Evolutionary conservation across 495 filamentous ascomycete genomes (phyloP), one percentile per base, ranked within the genome.

Genomic region (Apodospora peruviana): DNA sequence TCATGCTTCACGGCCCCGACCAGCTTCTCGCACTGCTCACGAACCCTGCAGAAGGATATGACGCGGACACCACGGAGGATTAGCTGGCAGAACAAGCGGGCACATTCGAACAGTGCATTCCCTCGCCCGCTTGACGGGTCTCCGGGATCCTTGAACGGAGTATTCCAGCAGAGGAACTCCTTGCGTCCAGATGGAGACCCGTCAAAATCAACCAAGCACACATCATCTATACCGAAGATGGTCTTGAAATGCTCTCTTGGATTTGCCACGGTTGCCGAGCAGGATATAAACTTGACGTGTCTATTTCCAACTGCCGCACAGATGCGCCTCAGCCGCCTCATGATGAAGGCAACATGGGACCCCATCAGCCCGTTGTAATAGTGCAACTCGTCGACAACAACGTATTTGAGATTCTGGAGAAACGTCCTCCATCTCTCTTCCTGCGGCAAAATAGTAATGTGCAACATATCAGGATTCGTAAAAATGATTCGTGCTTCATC

Each of bases 391-490:
- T 87, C 83, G 17, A 90, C 80, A 16, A 96, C 90, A 4, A 99
- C 93, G 58, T 86, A 96, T 50, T 82, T 86, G 34, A 99, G 70
- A 52, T 96, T 90, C 62, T 91, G 77, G 34, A 99, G 67, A 66
- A 96, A 99, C 0, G 76, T 78, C 47, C 91, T 77, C 93, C 93
- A 99, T 40, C 78, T 72, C 46, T 88, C 84, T 66, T 99, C 93
- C 54, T 96, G 86, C 1, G 93, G 91, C 8, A 99, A 71, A 22
- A 99, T 94, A 1, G 87, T 94, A 40, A 96, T 82, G 56, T 99
- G 93, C 40, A 99, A 77, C 91, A 97, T 97, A 57, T 99, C 93
- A 0, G 93, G 93, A 56, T 99, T 99, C 7, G 93, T 99, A 62
- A 99, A 96, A 48, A 99, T 91, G 51, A 99, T 87, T 10, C 89